Evolutionary conservation across 1,284 basidiomycete genomes (phyloP).

Genomic region (Neolentinus lepideus): DNA sequence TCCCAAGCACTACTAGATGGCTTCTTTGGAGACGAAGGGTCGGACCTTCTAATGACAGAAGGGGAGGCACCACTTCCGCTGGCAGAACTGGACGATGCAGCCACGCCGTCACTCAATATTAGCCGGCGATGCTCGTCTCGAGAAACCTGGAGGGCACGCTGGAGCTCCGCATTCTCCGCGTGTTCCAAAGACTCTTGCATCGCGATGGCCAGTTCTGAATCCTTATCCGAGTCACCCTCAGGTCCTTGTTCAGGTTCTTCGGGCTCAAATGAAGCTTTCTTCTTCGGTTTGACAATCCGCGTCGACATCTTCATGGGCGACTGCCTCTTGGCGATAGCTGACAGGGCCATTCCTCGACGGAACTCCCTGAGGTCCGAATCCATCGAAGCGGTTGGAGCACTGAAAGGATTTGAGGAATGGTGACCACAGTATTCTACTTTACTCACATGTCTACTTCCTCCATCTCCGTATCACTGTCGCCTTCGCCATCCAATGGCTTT

Average conservation of each 20-base stretch:
- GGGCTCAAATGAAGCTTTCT: slow-evolving; percentile 46
- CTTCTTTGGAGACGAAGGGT: not conserved
- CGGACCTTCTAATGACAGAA: not conserved
- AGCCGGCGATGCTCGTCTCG: slow-evolving; percentile 11
- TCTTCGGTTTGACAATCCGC: slow-evolving; percentile 23
- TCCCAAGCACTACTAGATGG: slow-evolving; percentile 9
- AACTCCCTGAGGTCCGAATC: slow-evolving; percentile 69
- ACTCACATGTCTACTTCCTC: slow-evolving; percentile 71
- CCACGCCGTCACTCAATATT: slow-evolving; percentile 8
- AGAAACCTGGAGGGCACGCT: slow-evolving; percentile 21
- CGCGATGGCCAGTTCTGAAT: slow-evolving; percentile 46
- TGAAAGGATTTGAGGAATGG: slow-evolving; percentile 19
- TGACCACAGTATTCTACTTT: slow-evolving; percentile 4
- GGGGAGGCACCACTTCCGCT: not conserved
- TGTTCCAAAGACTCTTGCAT: slow-evolving; percentile 51
- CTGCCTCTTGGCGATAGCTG: slow-evolving; percentile 54
- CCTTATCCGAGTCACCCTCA: slow-evolving; percentile 27
- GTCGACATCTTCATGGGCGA: slow-evolving; percentile 34
- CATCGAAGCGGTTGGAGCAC: slow-evolving; percentile 23
- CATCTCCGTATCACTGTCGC: slow-evolving; percentile 57
- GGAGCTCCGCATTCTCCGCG: slow-evolving; percentile 24
- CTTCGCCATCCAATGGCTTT: slow-evolving; percentile 19
- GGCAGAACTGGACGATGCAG: slow-evolving; percentile 11
- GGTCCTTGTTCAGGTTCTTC: slow-evolving; percentile 38
- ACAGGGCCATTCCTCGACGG: slow-evolving; percentile 58